phyloP scores from a whole-genome alignment of 345 rosid genomes.

The Eucalyptus cloeziana region DNA sequence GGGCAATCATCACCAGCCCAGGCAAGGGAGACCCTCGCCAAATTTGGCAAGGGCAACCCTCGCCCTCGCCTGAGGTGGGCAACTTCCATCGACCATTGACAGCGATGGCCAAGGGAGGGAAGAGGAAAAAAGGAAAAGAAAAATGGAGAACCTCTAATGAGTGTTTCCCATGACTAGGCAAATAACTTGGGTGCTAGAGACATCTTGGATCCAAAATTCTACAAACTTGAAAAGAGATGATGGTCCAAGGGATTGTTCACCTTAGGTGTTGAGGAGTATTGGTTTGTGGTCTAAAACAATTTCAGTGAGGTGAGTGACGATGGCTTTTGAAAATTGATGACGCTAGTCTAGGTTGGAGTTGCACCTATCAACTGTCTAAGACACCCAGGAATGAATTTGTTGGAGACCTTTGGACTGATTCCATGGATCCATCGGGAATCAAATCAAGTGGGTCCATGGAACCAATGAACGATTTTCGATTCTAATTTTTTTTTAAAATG shows the following conservation, averaged over 20 bases:
- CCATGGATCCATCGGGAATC: accelerated
- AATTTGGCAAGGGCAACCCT: too few species aligned
- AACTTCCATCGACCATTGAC: accelerated
- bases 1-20: too few species aligned
- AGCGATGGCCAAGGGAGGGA: accelerated
- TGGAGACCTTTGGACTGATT: accelerated
- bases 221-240: neutral
- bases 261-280: neutral
- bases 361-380: accelerated
- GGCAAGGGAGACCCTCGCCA: too few species aligned
- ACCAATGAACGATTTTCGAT: accelerated
- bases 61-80: accelerated
- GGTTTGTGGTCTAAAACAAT: accelerated
- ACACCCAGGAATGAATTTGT: accelerated
- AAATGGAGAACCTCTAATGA: neutral
- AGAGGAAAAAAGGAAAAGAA: too few species aligned
- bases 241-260: neutral
- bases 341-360: accelerated
- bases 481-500: accelerated
- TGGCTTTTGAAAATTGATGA: neutral
- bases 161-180: neutral
- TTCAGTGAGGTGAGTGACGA: accelerated
- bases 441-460: accelerated
- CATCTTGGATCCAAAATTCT: neutral
- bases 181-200: neutral